phyloP scores from a whole-genome alignment of 495 filamentous ascomycete genomes.

The Hypomontagnella submonticulosa region DNA sequence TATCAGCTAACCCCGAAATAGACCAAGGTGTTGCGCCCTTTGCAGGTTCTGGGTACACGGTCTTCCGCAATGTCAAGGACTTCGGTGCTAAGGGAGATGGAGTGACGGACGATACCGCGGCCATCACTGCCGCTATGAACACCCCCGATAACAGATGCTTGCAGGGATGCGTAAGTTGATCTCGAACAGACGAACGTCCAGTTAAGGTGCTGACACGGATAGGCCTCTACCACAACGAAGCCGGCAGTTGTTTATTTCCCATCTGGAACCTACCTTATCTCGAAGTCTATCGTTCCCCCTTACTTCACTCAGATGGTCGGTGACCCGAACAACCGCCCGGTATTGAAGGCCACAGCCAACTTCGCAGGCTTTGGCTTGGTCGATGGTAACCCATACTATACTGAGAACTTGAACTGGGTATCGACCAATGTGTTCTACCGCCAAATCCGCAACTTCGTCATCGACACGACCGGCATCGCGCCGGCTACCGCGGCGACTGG shows the following conservation, averaged over 20 bases:
- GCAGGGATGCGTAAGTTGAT: slow-evolving; percentile 65
- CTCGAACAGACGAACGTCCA: slow-evolving; percentile 61
- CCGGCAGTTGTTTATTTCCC: slow-evolving; percentile 84
- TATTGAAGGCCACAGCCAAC: slow-evolving; percentile 70
- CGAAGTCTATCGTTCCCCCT: slow-evolving; percentile 69
- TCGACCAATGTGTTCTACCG: slow-evolving; percentile 81
- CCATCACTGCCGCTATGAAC: slow-evolving; percentile 84
- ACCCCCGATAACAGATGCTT: slow-evolving; percentile 81
- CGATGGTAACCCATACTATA: slow-evolving; percentile 76
- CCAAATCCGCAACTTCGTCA: slow-evolving; percentile 79
- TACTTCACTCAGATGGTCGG: slow-evolving; percentile 78
- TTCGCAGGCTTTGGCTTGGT: slow-evolving; percentile 75
- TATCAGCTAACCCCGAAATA: slow-evolving; percentile 27
- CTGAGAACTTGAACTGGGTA: slow-evolving; percentile 59
- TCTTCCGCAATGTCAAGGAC: slow-evolving; percentile 71
- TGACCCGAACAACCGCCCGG: slow-evolving; percentile 70
- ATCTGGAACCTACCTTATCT: slow-evolving; percentile 77
- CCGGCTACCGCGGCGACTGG: slow-evolving; percentile 65
- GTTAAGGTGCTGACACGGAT: neutral
- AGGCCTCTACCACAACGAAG: slow-evolving; percentile 75
- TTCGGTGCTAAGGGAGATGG: slow-evolving; percentile 67
- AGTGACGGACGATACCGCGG: slow-evolving; percentile 80
- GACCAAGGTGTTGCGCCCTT: slow-evolving; percentile 62
- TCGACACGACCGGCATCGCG: slow-evolving; percentile 74
- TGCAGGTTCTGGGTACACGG: slow-evolving; percentile 56